Percentiles rank a stretch among this genome's conserved stretches.
Conservation (phyloP, 2,329 filamentous ascomycete genomes). For the Aspergillus viridinutans region DNA sequence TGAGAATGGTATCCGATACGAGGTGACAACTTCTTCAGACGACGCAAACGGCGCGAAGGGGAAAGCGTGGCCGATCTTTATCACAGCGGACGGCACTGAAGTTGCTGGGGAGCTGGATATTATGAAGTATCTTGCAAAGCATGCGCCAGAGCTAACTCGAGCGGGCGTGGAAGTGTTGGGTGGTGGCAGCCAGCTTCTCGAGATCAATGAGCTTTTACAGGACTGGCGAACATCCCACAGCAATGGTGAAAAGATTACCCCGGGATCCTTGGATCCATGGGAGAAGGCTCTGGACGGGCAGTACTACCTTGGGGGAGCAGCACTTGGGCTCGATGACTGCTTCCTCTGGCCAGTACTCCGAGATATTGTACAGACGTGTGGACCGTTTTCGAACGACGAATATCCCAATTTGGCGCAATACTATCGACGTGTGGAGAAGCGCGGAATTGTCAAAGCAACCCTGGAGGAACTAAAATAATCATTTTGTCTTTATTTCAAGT, state of each 20-base stretch:
- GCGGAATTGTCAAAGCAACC: conserved; percentile 33
- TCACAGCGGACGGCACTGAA: conserved; percentile 24
- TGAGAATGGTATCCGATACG: conserved; percentile 38
- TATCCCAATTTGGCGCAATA: conserved; percentile 35
- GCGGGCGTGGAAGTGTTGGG: conserved; percentile 25
- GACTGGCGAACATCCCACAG: conserved; percentile 26
- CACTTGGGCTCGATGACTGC: conserved; percentile 41
- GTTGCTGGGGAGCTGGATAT: conserved; percentile 31
- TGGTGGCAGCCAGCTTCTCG: conserved; percentile 24
- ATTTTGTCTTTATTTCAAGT: not conserved
- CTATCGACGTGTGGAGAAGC: conserved; percentile 35
- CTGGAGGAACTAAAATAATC: conserved; percentile 20
- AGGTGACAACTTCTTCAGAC: conserved; percentile 7
- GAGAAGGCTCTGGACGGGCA: conserved; percentile 28
- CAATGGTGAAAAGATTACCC: not conserved
- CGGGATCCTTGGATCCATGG: conserved; percentile 27
- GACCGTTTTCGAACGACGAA: conserved; percentile 16
- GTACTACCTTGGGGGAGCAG: conserved; percentile 33
- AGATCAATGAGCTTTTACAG: conserved; percentile 27
- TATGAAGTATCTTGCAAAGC: conserved; percentile 26
- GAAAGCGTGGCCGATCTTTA: conserved; percentile 21
- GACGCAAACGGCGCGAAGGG: not conserved
- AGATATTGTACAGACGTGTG: conserved; percentile 30
- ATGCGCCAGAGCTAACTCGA: conserved; percentile 16
- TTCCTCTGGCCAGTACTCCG: conserved; percentile 42